These are phyloP conservation scores for Coriaria nepalensis DNA, from an alignment of 306 rosid species.

Conservation along the genomic window DNA sequence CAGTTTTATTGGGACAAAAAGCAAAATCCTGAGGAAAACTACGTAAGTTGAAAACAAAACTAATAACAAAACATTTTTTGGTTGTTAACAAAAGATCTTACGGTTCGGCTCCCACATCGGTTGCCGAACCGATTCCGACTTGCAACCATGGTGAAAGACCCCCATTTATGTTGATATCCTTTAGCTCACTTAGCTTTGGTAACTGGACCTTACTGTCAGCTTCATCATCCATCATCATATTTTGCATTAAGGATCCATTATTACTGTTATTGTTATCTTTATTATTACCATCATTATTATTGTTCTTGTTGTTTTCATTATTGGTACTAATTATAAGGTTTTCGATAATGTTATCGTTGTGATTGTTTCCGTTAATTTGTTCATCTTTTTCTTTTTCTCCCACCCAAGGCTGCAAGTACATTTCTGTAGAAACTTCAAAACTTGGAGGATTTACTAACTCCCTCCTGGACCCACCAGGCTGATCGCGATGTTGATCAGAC, in stretches of 20 bases:
- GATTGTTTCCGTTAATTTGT: constrained; percentile 18
- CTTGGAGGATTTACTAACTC: not conserved
- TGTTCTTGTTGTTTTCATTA: constrained; percentile 13
- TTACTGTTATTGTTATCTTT: constrained; percentile 14
- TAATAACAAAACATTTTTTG: not conserved
- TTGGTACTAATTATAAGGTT: not conserved
- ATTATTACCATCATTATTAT: constrained; percentile 16
- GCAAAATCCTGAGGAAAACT: not conserved
- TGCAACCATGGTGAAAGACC: constrained; percentile 86
- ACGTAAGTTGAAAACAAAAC: not conserved
- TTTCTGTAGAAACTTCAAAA: constrained; percentile 29
- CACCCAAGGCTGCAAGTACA: constrained; percentile 52
- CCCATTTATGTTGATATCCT: constrained; percentile 50
- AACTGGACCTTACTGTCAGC: constrained; percentile 63
- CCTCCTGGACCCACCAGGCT: constrained; percentile 8
- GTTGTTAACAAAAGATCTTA: constrained; percentile 14
- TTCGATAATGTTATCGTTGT: constrained; percentile 9
- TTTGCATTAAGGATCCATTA: constrained; percentile 24
- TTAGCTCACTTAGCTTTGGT: constrained; percentile 79
- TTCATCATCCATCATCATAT: constrained; percentile 35
- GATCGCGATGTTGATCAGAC: no score
- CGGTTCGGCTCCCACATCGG: constrained; percentile 43
- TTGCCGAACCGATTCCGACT: constrained; percentile 73
- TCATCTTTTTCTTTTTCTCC: constrained; percentile 24
- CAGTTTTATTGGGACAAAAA: constrained; percentile 3